Conservation (phyloP, 805 yeast genomes). For the Schwanniomyces sp. region DNA sequence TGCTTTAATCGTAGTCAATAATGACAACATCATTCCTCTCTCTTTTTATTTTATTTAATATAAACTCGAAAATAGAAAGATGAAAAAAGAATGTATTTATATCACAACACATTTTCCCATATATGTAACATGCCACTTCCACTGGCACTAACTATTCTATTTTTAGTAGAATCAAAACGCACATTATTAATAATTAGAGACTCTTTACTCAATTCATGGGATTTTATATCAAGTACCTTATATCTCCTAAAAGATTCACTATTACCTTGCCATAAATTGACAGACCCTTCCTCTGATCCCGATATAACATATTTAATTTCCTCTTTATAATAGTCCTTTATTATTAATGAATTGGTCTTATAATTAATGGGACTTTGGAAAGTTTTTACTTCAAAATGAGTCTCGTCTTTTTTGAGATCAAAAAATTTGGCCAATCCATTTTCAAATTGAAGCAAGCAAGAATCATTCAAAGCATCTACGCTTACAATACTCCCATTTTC, state of each 20-base stretch:
- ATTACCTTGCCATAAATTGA: constrained; percentile 12
- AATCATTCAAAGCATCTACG: neutral
- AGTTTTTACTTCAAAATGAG: neutral
- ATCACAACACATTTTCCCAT: constrained; percentile 21
- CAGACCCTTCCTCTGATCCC: constrained; percentile 18
- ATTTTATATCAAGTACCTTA: neutral
- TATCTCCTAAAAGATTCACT: neutral
- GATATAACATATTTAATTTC: constrained; percentile 15
- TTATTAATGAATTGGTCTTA: constrained; percentile 8
- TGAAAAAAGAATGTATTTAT: neutral
- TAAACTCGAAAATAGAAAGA: neutral
- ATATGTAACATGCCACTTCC: constrained; percentile 19
- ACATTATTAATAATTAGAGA: constrained; percentile 5
- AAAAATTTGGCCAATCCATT: constrained; percentile 8
- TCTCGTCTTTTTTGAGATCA: neutral
- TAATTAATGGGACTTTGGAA: constrained; percentile 2
- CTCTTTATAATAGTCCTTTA: constrained; percentile 10
- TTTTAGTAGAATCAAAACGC: constrained; percentile 5
- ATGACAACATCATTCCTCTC: too few species aligned
- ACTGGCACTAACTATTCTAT: constrained; percentile 16
- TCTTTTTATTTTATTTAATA: too few species aligned
- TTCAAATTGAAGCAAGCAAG: constrained; percentile 7
- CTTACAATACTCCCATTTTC: constrained; percentile 8
- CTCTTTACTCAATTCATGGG: neutral
- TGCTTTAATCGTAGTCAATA: too few species aligned